Conservation (phyloP, 2,329 filamentous ascomycete species). For the Fusarium pininemorale region DNA sequence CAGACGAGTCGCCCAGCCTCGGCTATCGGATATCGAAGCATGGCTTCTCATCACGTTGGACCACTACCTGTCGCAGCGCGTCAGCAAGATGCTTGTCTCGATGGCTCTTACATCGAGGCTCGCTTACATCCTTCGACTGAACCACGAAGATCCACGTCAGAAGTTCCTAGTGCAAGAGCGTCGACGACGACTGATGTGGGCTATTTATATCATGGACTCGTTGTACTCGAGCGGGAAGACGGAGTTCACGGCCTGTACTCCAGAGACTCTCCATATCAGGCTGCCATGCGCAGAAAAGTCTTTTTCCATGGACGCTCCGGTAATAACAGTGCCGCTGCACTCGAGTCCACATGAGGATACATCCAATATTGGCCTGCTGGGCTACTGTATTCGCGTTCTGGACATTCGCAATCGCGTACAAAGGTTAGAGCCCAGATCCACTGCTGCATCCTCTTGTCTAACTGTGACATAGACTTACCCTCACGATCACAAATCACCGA, state of each 20-base stretch:
- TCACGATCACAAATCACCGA: slow-evolving; percentile 34
- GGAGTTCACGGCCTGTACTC: slow-evolving; percentile 15
- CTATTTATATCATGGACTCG: slow-evolving; percentile 24
- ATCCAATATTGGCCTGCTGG: slow-evolving; percentile 3
- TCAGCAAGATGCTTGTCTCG: slow-evolving; percentile 36
- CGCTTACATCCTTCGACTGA: slow-evolving; percentile 34
- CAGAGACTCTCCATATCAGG: neutral
- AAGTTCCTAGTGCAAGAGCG: slow-evolving; percentile 30
- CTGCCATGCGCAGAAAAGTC: slow-evolving; percentile 13
- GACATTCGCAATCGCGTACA: slow-evolving; percentile 24
- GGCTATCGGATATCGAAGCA: slow-evolving; percentile 33
- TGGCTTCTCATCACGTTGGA: slow-evolving; percentile 33
- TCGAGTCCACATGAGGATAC: neutral
- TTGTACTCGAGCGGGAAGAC: slow-evolving; percentile 20
- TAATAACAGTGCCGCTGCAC: neutral
- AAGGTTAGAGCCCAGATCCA: neutral
- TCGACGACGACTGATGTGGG: slow-evolving; percentile 35
- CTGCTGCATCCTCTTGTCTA: fast-evolving
- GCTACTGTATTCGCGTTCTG: slow-evolving; percentile 4
- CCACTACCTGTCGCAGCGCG: slow-evolving; percentile 30
- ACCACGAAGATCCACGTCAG: slow-evolving; percentile 28
- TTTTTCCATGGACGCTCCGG: slow-evolving; percentile 7
- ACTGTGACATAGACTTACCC: slow-evolving; percentile 10
- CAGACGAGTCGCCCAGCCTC: slow-evolving; percentile 13
- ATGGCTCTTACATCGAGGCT: slow-evolving; percentile 24